Base-by-base conservation (phyloP, 495 filamentous ascomycete species). In the Xylaria scruposa region DNA sequence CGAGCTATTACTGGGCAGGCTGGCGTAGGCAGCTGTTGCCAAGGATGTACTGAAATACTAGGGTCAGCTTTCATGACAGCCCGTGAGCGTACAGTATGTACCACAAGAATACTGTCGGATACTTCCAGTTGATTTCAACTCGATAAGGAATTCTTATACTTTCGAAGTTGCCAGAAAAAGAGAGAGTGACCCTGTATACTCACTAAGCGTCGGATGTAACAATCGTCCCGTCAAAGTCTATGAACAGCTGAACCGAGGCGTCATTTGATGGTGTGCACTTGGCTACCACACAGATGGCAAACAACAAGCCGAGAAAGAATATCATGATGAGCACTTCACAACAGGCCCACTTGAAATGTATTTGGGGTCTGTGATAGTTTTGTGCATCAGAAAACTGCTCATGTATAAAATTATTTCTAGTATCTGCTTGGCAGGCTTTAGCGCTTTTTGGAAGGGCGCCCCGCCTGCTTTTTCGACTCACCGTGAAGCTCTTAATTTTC, bases 221-320 rank as follows among this genome's bases (percentile, higher is more conserved):
- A 49, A 67, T 67, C 3, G 65, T 67, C n/a, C 65, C 65, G 49
- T 67, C 65, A 33, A 67, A 67, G 33, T 67, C 65, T 5, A 67
- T 67, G 21, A 67, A 67, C 8, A 67, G 65, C 49, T 67, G 65
- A 36, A 56, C 29, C 47, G 47, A 42, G 44, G 63, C 38, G 29
- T 21, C 9, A 21, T 31, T n/a, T 17, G 44, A 36, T 5, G 46
- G 26, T 24, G 13, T 29, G 21, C 65, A 67, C 1, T 10, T 24
- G 7, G 49, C 65, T 19, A 51, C 64, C 33, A 19, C 64, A 19
- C 64, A 33, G n/a, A 54, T 49, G 21, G 64, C 64, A 21, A 67
- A 40, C 46, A 56, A 42, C 19, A 49, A 38, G 64, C 31, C 33
- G 47, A 42, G n/a, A 49, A 26, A 13, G 33, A 17, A 38, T 12